A percentile compares a stretch with the other conserved stretches of the same genome.
phyloP scores from a whole-genome alignment of 371 early-diverging fungal genomes.

The Apophysomyces elegans region DNA sequence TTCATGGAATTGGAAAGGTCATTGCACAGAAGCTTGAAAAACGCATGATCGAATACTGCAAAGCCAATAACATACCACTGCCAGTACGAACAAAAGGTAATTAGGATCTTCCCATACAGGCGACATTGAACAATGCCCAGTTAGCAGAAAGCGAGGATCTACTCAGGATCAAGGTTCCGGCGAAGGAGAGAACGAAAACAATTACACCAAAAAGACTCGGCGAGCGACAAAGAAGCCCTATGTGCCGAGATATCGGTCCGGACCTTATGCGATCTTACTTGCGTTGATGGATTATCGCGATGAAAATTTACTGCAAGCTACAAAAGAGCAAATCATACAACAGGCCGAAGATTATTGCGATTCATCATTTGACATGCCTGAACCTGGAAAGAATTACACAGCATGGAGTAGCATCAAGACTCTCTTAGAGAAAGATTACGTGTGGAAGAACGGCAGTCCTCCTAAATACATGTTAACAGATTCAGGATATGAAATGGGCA shows the following conservation, averaged over 20 bases:
- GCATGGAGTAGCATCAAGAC: constrained; percentile 85
- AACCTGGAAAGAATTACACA: constrained; percentile 60
- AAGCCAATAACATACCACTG: constrained; percentile 54
- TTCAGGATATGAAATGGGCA: constrained; percentile 69
- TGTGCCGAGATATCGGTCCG: constrained; percentile 83
- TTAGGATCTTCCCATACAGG: not conserved
- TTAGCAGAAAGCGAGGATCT: not conserved
- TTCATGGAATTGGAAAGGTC: constrained; percentile 67
- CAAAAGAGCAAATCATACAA: constrained; percentile 63
- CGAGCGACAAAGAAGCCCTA: constrained; percentile 48
- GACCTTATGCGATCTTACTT: constrained; percentile 86
- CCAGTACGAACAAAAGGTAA: constrained; percentile 46
- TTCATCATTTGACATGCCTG: constrained; percentile 66
- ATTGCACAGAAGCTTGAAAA: constrained; percentile 66
- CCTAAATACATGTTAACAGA: constrained; percentile 74
- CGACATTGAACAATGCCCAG: constrained; percentile 1
- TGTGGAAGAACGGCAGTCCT: constrained; percentile 67
- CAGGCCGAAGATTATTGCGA: constrained; percentile 70
- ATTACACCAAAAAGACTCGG: constrained; percentile 26
- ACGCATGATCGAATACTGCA: constrained; percentile 57
- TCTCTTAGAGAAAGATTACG: constrained; percentile 68
- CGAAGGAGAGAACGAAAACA: constrained; percentile 18
- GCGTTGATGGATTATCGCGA: constrained; percentile 60
- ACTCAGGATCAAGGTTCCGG: not conserved
- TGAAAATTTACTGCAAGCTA: constrained; percentile 22